These are phyloP conservation scores for Xylaria castorea DNA, from an alignment of 495 filamentous ascomycete genomes.

Conservation along the genomic window DNA sequence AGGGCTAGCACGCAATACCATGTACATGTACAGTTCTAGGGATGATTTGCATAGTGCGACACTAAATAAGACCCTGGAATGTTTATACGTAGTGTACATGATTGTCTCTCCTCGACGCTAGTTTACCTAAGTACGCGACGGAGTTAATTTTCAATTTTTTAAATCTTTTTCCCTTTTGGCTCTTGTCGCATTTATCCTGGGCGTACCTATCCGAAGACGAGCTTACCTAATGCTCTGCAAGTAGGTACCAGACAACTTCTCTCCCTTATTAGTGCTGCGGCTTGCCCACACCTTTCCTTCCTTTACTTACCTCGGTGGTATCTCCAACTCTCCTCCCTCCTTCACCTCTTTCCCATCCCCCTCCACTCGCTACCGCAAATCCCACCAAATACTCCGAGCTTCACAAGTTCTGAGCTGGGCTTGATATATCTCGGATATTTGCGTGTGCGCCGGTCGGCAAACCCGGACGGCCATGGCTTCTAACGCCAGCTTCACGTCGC, in stretches of 20 bases:
- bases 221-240: not conserved
- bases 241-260: not conserved
- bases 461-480: slow-evolving; percentile 59
- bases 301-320: slow-evolving; percentile 3
- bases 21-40: not conserved
- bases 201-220: not conserved
- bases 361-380: slow-evolving; percentile 5
- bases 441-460: slow-evolving; percentile 21
- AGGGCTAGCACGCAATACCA: not conserved
- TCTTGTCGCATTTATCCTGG: too few relatives aligned
- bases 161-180: too few relatives aligned
- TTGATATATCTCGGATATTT: slow-evolving; percentile 6
- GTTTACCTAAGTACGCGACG: not conserved
- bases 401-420: not conserved
- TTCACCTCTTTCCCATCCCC: not conserved
- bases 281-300: slow-evolving; percentile 26
- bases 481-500: slow-evolving; percentile 79
- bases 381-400: not conserved
- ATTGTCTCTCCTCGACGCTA: not conserved
- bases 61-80: slow-evolving; percentile 18
- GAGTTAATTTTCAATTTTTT: slow-evolving; percentile 2
- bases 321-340: slow-evolving; percentile 3
- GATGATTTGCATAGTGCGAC: slow-evolving; percentile 10
- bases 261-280: slow-evolving; percentile 1
- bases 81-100: not conserved